phyloP scores from a whole-genome alignment of 176 grass and related monocot genomes.

The Rhynchospora breviuscula region DNA sequence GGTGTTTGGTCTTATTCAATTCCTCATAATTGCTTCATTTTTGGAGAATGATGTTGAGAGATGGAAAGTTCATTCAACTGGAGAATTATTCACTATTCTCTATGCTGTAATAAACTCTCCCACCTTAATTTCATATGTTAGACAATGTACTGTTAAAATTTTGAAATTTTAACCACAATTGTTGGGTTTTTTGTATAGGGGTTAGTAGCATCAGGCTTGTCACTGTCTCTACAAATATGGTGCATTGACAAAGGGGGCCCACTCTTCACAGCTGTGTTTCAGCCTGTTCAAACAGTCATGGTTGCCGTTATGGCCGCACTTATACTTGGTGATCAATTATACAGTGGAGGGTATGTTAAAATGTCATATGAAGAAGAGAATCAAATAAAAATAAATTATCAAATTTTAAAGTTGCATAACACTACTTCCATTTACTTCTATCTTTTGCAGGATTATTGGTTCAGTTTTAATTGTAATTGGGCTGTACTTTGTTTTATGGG shows the following conservation, averaged over 20 bases:
- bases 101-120: slow-evolving; percentile 51
- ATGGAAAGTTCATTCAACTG: slow-evolving; percentile 55
- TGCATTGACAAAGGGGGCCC: slow-evolving; percentile 66
- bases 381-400: background rate
- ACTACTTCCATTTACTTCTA: background rate
- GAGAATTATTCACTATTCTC: slow-evolving; percentile 59
- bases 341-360: slow-evolving; percentile 52
- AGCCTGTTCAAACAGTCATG: slow-evolving; percentile 57
- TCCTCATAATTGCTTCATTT: slow-evolving; percentile 45
- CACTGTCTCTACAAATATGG: slow-evolving; percentile 66
- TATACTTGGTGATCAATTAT: slow-evolving; percentile 58
- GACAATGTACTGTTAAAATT: background rate
- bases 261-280: slow-evolving; percentile 62
- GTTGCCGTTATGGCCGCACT: slow-evolving; percentile 50
- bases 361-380: background rate
- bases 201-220: slow-evolving; percentile 50
- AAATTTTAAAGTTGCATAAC: background rate
- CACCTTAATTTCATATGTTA: background rate
- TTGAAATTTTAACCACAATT: background rate
- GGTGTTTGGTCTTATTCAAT: slow-evolving; percentile 49
- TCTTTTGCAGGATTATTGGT: slow-evolving; percentile 44
- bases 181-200: slow-evolving; percentile 28
- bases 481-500: slow-evolving; percentile 62
- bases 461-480: slow-evolving; percentile 46
- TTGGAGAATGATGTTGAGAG: slow-evolving; percentile 38